Percentiles rank a stretch among this genome's conserved stretches.
Evolutionary conservation across 164 flowering plant genomes (phyloP).

Genomic region (Liquidambar formosana): DNA sequence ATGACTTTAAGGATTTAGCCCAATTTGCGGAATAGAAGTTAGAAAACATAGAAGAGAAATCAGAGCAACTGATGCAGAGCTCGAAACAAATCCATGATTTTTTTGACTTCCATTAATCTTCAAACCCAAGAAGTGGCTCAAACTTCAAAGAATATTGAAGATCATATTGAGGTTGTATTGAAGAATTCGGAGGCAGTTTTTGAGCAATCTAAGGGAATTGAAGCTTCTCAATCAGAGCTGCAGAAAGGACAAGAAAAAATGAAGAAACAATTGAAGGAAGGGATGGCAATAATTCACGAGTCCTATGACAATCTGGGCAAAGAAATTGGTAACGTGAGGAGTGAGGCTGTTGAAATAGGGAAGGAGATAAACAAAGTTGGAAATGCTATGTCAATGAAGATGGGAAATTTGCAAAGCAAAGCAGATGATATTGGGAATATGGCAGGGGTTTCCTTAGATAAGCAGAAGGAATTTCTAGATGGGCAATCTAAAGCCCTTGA

Average conservation of each 20-base stretch:
- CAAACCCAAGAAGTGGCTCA: constrained; percentile 46
- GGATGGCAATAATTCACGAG: constrained; percentile 48
- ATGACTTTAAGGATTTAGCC: constrained; percentile 57
- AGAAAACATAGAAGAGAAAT: no score
- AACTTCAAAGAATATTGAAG: no score
- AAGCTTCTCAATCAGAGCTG: no score
- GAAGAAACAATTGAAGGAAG: constrained; percentile 51
- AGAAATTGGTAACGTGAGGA: constrained; percentile 43
- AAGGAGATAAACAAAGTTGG: constrained; percentile 58
- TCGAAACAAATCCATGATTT: no score
- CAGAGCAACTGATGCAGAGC: no score
- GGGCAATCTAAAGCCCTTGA: constrained; percentile 67
- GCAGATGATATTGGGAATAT: constrained; percentile 65
- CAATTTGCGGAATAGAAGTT: constrained; percentile 57
- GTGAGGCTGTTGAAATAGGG: constrained; percentile 54
- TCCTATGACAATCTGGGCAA: constrained; percentile 50
- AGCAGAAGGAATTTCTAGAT: constrained; percentile 64
- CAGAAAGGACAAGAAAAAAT: constrained; percentile 52
- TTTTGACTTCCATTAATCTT: constrained; percentile 43
- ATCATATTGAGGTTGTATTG: no score
- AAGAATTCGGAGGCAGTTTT: no score
- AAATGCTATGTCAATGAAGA: constrained; percentile 51
- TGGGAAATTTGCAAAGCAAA: constrained; percentile 53
- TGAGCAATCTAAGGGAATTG: no score
- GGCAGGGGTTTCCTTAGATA: constrained; percentile 61